These are phyloP conservation scores for Thermothielavioides terrestris DNA, from an alignment of 495 filamentous ascomycete genomes.

Conservation along the genomic window DNA sequence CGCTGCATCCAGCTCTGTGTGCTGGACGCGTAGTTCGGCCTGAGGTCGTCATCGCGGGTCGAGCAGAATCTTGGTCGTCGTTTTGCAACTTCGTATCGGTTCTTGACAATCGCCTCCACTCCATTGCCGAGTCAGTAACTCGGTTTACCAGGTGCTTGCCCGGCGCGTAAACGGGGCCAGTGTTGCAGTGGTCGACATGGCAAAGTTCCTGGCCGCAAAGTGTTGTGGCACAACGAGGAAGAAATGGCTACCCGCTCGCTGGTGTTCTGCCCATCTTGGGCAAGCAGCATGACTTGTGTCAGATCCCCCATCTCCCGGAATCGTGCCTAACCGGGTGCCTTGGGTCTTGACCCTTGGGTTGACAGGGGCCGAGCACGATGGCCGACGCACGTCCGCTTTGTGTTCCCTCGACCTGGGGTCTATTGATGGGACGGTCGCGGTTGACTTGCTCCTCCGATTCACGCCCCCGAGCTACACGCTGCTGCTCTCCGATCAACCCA, in stretches of 20 bases:
- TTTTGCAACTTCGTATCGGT: no score
- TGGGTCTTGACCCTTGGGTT: slow-evolving; percentile 9
- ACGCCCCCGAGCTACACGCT: neutral
- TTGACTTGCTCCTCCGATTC: neutral
- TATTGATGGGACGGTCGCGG: slow-evolving; percentile 12
- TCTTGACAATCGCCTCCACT: neutral
- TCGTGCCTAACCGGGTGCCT: slow-evolving; percentile 20
- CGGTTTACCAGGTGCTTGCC: neutral
- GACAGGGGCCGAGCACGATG: slow-evolving; percentile 22
- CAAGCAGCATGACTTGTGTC: slow-evolving; percentile 23
- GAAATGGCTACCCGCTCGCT: slow-evolving; percentile 8
- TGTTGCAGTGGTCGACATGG: neutral
- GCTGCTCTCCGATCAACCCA: neutral
- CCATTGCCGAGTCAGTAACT: neutral
- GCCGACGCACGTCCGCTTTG: slow-evolving; percentile 45
- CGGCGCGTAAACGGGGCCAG: neutral
- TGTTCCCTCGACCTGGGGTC: slow-evolving; percentile 5
- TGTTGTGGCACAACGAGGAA: neutral
- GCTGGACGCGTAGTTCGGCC: no score
- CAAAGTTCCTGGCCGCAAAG: neutral
- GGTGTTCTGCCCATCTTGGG: slow-evolving; percentile 9
- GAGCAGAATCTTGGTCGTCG: no score
- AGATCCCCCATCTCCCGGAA: slow-evolving; percentile 18
- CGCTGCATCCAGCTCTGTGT: neutral
- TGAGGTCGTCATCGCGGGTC: no score